Base-by-base conservation (phyloP, 257 asterid genomes). In the Rhazya stricta region DNA sequence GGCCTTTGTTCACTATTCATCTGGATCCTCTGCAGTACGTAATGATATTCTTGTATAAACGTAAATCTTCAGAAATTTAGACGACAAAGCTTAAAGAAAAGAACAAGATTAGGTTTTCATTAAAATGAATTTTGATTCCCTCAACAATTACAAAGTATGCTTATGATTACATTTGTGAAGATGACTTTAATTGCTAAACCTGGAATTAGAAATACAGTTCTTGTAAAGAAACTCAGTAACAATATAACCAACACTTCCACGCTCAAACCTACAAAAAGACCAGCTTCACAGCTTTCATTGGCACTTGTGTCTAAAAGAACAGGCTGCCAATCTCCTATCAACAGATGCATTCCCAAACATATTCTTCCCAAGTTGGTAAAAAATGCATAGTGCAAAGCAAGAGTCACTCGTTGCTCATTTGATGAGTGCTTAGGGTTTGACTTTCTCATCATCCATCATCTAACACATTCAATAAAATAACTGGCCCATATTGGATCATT, bases 401-500 rank as follows among this genome's bases (percentile, higher is more conserved):
- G 39, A 7, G 19, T 21, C 11, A 6, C 51, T 39, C 71, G 9
- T 23, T n/a, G 51, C 19, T 67, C 8, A 39, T 21, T 51, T 65
- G 51, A 51, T 30, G 58, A 32, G 12, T 29, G n/a, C 60, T n/a
- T 42, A 39, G 34, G 10, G 5, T 67, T 39, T 37, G 32, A 12
- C 71, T 11, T 67, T 53, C 27, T 46, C 71, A 43, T 60, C 16
- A 34, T 43, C 77, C 37, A n/a, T 53, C 54, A 34, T n/a, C 54
- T 16, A 6, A 1, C 25, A 60, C 61, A 29, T 34, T 36, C 30
- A 72, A 27, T 73, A 42, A 30, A 53, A 12, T 9, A 19, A 48
- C 4, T 19, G 39, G 32, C 23, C 23, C 65, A 36, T 2, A 25
- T 53, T 30, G n/a, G 67, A 60, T 91, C 88, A 94, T 41, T 94